These are phyloP conservation scores for Wilcoxina mikolae DNA, from an alignment of 495 filamentous ascomycete genomes.

Conservation along the genomic window DNA sequence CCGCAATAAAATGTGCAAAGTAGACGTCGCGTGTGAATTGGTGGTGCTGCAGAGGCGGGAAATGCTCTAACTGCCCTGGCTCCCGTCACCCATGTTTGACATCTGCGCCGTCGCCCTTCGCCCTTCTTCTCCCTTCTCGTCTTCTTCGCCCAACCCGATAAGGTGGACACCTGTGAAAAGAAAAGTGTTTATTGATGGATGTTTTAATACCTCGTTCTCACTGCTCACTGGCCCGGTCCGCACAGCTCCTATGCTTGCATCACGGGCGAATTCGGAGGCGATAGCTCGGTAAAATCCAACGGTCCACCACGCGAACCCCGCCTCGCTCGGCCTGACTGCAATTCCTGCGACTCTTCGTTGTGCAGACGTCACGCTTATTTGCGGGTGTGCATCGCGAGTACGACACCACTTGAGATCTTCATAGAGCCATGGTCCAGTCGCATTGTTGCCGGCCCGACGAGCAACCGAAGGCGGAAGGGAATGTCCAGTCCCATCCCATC, in stretches of 20 bases:
- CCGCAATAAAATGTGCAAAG: too few relatives aligned
- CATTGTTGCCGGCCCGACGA: neutral
- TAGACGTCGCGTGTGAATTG: too few relatives aligned
- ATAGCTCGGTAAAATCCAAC: neutral
- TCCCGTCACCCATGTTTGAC: too few relatives aligned
- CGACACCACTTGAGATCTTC: neutral
- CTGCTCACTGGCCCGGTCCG: neutral
- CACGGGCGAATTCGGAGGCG: slow-evolving; percentile 3
- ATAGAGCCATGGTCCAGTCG: neutral
- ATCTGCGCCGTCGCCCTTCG: too few relatives aligned
- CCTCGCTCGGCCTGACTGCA: neutral
- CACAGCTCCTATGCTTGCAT: neutral
- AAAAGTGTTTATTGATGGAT: too few relatives aligned
- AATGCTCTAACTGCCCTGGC: too few relatives aligned
- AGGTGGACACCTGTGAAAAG: neutral
- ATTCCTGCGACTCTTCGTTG: neutral
- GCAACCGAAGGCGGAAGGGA: neutral
- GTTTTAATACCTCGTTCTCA: neutral
- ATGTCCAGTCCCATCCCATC: neutral
- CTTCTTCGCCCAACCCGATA: neutral
- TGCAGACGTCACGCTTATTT: slow-evolving; percentile 5
- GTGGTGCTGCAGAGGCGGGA: too few relatives aligned
- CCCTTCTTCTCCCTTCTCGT: too few relatives aligned
- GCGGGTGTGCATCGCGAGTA: too few relatives aligned
- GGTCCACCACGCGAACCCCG: neutral